These are phyloP conservation scores for Salvia rosmarinus DNA, from an alignment of 257 asterid genomes.

Conservation along the genomic window DNA sequence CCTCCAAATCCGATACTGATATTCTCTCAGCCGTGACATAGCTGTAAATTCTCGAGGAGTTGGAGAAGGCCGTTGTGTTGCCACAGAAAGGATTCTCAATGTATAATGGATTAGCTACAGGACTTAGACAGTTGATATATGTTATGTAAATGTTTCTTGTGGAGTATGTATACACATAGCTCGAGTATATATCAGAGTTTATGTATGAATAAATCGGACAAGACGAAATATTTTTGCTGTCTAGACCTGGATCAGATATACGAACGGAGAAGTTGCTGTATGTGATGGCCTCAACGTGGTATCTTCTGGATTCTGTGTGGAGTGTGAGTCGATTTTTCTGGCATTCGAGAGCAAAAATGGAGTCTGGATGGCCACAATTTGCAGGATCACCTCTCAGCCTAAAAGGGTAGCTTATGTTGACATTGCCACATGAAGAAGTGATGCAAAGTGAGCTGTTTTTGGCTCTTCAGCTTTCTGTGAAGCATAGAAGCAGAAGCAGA, in stretches of 20 bases:
- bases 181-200: conserved; percentile 12
- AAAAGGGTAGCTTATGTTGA: conserved; percentile 57
- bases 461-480: conserved; percentile 37
- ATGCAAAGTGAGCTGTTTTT: conserved; percentile 40
- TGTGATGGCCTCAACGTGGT: conserved; percentile 47
- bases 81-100: conserved; percentile 48
- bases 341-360: conserved; percentile 53
- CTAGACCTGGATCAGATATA: conserved; percentile 52
- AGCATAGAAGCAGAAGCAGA: conserved; percentile 34
- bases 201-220: conserved; percentile 38
- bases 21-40: conserved; percentile 39
- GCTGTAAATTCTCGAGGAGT: conserved; percentile 32
- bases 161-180: conserved; percentile 21
- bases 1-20: conserved; percentile 42
- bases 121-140: conserved; percentile 42
- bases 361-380: conserved; percentile 38
- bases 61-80: conserved; percentile 34
- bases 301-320: conserved; percentile 32
- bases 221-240: conserved; percentile 32
- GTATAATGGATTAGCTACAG: conserved; percentile 41
- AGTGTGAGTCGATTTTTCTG: conserved; percentile 41
- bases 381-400: conserved; percentile 33
- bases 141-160: conserved; percentile 13
- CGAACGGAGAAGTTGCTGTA: conserved; percentile 55
- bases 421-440: conserved; percentile 59